These are phyloP conservation scores for Penicillium expansum DNA, from an alignment of 2,329 filamentous ascomycete species.

Conservation along the genomic window DNA sequence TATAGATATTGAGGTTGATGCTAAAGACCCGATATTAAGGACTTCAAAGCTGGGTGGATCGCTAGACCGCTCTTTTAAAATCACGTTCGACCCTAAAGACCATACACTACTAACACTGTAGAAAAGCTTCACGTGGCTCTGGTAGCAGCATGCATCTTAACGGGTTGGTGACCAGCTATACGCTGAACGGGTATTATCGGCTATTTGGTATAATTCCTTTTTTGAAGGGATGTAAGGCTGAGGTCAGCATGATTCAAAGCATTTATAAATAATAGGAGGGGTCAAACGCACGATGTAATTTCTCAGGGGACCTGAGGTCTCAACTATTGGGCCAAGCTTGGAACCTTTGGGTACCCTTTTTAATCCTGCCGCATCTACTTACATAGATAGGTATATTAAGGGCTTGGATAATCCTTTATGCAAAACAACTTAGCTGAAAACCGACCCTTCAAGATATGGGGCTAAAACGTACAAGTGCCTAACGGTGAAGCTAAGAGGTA, in stretches of 20 bases:
- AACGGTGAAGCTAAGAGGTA: not conserved
- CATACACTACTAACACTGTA: constrained; percentile 20
- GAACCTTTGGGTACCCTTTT: not conserved
- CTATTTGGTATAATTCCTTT: not conserved
- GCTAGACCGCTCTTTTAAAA: constrained; percentile 29
- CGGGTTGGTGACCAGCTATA: no score
- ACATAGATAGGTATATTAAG: not conserved
- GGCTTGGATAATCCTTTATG: not conserved
- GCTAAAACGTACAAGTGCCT: not conserved
- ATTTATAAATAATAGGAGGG: not conserved
- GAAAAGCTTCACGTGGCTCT: no score
- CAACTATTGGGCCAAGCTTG: not conserved
- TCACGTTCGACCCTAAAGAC: constrained; percentile 29
- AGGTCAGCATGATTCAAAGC: no score
- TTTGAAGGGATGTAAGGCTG: not conserved
- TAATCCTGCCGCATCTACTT: not conserved
- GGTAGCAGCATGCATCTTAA: not conserved
- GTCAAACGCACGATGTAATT: not conserved
- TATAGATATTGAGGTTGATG: constrained; percentile 18
- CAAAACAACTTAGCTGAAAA: not conserved
- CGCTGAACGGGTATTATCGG: not conserved
- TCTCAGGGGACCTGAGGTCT: not conserved
- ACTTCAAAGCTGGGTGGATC: constrained; percentile 12
- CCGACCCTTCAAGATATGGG: not conserved
- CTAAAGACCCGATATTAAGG: constrained; percentile 13